A percentile compares a stretch with the other conserved stretches of the same genome.
Evolutionary conservation across 805 yeast genomes (phyloP).

Genomic region (Starmerella stigmatis): DNA sequence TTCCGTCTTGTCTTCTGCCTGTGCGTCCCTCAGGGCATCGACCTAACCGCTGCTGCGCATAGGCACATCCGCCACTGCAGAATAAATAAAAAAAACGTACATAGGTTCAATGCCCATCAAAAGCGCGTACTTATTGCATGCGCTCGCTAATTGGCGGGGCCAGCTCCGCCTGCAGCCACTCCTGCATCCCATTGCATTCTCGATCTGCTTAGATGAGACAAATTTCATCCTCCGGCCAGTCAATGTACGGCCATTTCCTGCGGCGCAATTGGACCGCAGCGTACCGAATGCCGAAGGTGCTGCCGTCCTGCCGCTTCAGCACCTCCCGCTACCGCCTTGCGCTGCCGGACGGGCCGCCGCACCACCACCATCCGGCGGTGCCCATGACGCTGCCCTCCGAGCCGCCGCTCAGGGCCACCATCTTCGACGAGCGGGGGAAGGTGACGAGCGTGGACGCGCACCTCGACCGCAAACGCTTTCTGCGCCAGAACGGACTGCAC

Average conservation of each 20-base stretch:
- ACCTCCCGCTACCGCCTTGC: neutral
- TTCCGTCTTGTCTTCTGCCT: too few relatives aligned
- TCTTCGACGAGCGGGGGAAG: conserved; percentile 47
- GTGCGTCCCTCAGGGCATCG: too few relatives aligned
- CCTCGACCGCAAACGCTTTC: conserved; percentile 46
- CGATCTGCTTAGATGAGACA: conserved; percentile 4
- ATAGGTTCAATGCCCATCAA: too few relatives aligned
- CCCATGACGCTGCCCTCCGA: conserved; percentile 7
- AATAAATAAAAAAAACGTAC: too few relatives aligned
- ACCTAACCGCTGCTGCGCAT: too few relatives aligned
- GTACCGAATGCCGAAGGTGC: neutral
- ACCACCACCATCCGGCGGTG: too few relatives aligned
- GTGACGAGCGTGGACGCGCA: conserved; percentile 48
- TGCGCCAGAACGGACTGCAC: conserved; percentile 56
- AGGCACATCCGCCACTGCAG: too few relatives aligned
- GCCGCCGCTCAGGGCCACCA: conserved; percentile 40
- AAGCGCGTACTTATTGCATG: too few relatives aligned
- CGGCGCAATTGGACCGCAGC: conserved; percentile 1
- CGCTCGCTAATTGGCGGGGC: neutral
- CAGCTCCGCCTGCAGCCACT: neutral
- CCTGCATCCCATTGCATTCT: neutral
- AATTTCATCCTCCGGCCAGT: neutral
- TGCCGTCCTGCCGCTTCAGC: neutral
- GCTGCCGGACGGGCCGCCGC: too few relatives aligned
- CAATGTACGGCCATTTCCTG: neutral